Conservation (phyloP, 768 basidiomycete genomes). For the Sistotremastrum suecicum region DNA sequence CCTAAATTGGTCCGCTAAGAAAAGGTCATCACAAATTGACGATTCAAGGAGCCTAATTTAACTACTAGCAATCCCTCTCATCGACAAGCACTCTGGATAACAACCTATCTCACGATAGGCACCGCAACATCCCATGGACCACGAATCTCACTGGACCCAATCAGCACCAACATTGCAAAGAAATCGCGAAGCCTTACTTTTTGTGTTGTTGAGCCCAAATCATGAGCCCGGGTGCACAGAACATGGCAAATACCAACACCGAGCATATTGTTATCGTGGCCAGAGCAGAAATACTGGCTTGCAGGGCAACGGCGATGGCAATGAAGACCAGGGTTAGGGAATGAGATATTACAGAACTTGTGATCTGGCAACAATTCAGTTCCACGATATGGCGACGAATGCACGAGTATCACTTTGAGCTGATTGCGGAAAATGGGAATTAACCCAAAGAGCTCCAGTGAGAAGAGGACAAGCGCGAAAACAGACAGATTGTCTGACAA, state of each 20-base stretch:
- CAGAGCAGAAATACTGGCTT: slow-evolving; percentile 27
- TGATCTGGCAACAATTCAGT: background rate
- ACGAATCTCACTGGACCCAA: slow-evolving; percentile 58
- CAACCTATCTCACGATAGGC: slow-evolving; percentile 20
- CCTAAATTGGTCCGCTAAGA: too few species aligned
- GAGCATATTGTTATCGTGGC: slow-evolving; percentile 8
- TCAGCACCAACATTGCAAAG: slow-evolving; percentile 5
- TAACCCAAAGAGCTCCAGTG: slow-evolving; percentile 71
- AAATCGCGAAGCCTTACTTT: slow-evolving; percentile 41
- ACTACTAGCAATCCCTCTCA: too few species aligned
- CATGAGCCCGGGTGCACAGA: slow-evolving; percentile 58
- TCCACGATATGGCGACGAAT: background rate
- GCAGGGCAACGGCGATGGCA: slow-evolving; percentile 19
- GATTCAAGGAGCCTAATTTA: too few species aligned
- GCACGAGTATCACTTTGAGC: slow-evolving; percentile 7
- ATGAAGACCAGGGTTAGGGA: background rate
- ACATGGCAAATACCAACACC: slow-evolving; percentile 42
- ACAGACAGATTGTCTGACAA: slow-evolving; percentile 72
- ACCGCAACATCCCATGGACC: slow-evolving; percentile 86
- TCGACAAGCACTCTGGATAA: background rate
- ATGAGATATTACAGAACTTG: too few species aligned
- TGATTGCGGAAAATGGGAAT: slow-evolving; percentile 69
- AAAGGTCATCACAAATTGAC: too few species aligned
- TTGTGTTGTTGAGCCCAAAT: slow-evolving; percentile 84
- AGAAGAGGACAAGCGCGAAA: slow-evolving; percentile 77